Percentiles rank a stretch among this genome's conserved stretches.
Conservation (phyloP, 176 grass and related monocot species). For the Tillandsia leiboldiana region DNA sequence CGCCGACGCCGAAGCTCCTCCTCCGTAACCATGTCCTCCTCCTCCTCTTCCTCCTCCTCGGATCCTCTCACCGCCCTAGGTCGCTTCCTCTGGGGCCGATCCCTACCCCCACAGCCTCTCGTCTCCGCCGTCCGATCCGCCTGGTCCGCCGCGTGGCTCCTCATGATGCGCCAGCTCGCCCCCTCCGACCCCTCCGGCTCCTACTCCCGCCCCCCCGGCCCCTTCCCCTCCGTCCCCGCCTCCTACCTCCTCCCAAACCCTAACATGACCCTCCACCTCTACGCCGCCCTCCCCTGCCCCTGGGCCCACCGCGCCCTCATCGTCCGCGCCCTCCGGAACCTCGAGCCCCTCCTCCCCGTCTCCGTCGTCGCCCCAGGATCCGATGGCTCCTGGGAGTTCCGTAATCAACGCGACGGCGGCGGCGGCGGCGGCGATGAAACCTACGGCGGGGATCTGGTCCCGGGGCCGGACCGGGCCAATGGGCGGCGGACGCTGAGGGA, state of each 20-base stretch:
- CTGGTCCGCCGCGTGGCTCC: slow-evolving; percentile 45
- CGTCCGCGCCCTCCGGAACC: slow-evolving; percentile 46
- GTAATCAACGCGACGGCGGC: no score
- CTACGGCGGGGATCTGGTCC: slow-evolving; percentile 8
- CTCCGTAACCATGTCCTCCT: not conserved
- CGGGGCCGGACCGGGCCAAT: slow-evolving; percentile 47
- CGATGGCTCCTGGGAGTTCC: slow-evolving; percentile 78
- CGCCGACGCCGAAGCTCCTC: not conserved
- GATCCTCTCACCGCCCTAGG: slow-evolving; percentile 37
- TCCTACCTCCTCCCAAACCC: slow-evolving; percentile 14
- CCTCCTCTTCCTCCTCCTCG: slow-evolving; percentile 12
- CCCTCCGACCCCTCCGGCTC: slow-evolving; percentile 49
- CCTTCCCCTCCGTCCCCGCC: slow-evolving; percentile 44
- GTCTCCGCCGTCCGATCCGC: slow-evolving; percentile 43
- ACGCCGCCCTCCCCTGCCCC: slow-evolving; percentile 76
- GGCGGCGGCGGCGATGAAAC: no score
- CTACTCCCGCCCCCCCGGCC: slow-evolving; percentile 46
- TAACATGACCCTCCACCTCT: slow-evolving; percentile 55
- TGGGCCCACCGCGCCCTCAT: slow-evolving; percentile 82
- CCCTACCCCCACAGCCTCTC: slow-evolving; percentile 42
- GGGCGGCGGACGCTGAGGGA: slow-evolving; percentile 62
- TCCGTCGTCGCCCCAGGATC: slow-evolving; percentile 52
- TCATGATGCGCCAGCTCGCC: slow-evolving; percentile 92
- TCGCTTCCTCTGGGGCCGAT: slow-evolving; percentile 43
- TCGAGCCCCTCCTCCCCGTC: slow-evolving; percentile 37